Base-by-base conservation (phyloP, 192 early-diverging fungal genomes). In the Martensiomyces pterosporus region DNA sequence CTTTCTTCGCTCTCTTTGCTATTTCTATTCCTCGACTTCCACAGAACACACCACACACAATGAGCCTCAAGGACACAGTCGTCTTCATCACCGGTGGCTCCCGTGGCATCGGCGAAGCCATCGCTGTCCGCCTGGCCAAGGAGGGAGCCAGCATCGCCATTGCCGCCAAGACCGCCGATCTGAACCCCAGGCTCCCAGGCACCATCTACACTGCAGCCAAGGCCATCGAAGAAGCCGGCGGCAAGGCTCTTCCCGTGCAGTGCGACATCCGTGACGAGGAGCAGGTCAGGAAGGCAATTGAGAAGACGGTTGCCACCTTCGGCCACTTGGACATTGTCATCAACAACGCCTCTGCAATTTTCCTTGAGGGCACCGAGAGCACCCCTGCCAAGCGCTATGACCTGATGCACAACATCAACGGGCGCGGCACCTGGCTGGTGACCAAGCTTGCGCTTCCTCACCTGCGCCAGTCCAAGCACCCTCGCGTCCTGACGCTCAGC, bases 201-300 rank as follows among this genome's bases (percentile, higher is more conserved):
- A 39, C 38, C 38, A 39, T 39, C 38, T 39, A 18, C 38, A 79
- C 79, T 13, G 81, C 84, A 18, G 84, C 82, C 4, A 51, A 78
- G 24, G 80, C 77, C 44, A 80, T 86, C 42, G 78, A 80, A 32
- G 68, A 64, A 19, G 75, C 74, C 22, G 82, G 84, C 24, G 82
- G 81, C 47, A 72, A 76, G 19, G 82, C 79, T 3, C 70, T 86
- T 16, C 79, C 82, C 0, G 49, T 86, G 33, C 43, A 78, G 21
- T 86, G 84, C 49, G 84, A 86, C 42, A 83, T 86, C 45, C 76
- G 84, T 26, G 75, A 76, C 41, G 84, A 84, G 51, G 76, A 79
- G 4, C 77, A 81, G 34, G 76, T 86, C 32, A 42, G 72, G 40
- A 58, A 47, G 15, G 84, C 81, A 7, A 79, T 86, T 47, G 56